Conservation (phyloP, 345 rosid species). For the Hibiscus mutabilis region DNA sequence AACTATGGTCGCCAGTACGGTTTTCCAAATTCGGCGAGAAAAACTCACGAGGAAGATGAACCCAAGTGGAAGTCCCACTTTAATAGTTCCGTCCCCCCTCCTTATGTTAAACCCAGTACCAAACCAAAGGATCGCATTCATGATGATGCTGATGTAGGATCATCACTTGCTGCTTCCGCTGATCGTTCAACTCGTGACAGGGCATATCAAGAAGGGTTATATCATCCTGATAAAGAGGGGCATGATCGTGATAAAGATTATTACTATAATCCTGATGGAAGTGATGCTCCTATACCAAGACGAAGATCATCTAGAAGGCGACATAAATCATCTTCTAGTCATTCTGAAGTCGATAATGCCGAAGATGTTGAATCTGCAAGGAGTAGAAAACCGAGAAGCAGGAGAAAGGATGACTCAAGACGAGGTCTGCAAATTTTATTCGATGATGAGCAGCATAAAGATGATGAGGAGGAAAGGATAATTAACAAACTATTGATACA, state of each 20-base stretch:
- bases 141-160: constrained; percentile 25
- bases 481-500: constrained; percentile 82
- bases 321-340: constrained; percentile 37
- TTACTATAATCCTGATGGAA: constrained; percentile 23
- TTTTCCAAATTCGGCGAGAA: constrained; percentile 22
- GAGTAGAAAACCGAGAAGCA: constrained; percentile 41
- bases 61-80: constrained; percentile 31
- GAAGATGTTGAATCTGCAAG: constrained; percentile 31
- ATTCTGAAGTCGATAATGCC: constrained; percentile 24
- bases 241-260: constrained; percentile 14
- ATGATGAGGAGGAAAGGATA: constrained; percentile 58
- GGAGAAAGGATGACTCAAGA: constrained; percentile 58
- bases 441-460: constrained; percentile 44
- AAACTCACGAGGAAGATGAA: constrained; percentile 32
- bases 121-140: constrained; percentile 33
- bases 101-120: constrained; percentile 49
- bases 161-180: constrained; percentile 20
- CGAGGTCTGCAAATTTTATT: constrained; percentile 58
- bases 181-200: constrained; percentile 28
- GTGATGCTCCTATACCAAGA: constrained; percentile 39
- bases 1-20: constrained; percentile 22
- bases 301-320: constrained; percentile 55
- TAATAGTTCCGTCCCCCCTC: constrained; percentile 60
- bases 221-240: constrained; percentile 26
- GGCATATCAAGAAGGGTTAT: constrained; percentile 17